A percentile compares a stretch with the other conserved stretches of the same genome.
Conservation (phyloP, 768 basidiomycete species). For the Lactifluus echinatus region DNA sequence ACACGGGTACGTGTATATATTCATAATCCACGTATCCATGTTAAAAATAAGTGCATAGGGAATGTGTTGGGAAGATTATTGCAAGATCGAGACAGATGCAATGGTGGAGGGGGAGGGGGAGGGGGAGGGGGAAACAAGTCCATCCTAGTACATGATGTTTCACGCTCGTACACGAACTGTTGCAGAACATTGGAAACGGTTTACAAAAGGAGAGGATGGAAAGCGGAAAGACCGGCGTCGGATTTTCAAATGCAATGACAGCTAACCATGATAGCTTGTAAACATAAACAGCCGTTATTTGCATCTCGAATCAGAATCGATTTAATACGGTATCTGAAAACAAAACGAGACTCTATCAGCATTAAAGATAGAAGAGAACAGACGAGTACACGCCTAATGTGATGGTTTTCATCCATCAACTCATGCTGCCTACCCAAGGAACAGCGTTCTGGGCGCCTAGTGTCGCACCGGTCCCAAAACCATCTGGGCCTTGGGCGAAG, state of each 20-base stretch:
- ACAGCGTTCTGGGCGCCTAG: constrained; percentile 12
- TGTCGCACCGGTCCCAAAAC: constrained; percentile 3
- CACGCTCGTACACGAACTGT: constrained; percentile 3
- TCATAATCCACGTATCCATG: constrained; percentile 5
- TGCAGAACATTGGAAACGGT: background rate
- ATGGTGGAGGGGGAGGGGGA: too few species aligned
- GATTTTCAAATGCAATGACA: background rate
- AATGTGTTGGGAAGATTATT: constrained; percentile 3
- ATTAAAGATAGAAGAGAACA: background rate
- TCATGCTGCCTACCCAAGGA: constrained; percentile 15
- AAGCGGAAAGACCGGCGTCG: background rate
- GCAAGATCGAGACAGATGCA: constrained; percentile 7
- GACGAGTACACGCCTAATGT: background rate
- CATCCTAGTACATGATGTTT: background rate
- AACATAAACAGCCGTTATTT: constrained; percentile 9
- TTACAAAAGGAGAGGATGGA: background rate
- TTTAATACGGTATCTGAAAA: background rate
- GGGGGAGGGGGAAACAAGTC: background rate
- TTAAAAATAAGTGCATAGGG: constrained; percentile 13
- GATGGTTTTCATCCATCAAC: background rate
- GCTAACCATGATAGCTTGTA: constrained; percentile 7
- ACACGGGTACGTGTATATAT: background rate
- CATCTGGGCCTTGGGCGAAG: constrained; percentile 18
- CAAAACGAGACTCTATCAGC: background rate
- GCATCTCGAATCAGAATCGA: background rate